phyloP scores from a whole-genome alignment of 345 rosid species.

The Corchorus olitorius region DNA sequence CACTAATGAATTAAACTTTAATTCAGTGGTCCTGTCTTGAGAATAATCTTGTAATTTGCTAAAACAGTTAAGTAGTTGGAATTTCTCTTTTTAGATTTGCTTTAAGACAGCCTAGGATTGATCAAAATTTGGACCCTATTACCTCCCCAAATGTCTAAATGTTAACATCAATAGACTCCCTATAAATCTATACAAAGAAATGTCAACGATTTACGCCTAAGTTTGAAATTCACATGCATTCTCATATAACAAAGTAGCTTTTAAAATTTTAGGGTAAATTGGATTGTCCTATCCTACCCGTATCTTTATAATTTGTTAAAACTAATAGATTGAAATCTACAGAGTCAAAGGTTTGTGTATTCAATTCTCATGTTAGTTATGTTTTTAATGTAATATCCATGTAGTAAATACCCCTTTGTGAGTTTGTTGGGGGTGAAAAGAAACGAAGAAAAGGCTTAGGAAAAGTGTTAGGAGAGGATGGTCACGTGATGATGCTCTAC shows the following conservation, averaged over 20 bases:
- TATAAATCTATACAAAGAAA: too few species aligned
- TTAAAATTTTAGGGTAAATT: too few species aligned
- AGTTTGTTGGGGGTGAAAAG: not conserved
- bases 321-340: not conserved
- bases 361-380: not conserved
- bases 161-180: not conserved
- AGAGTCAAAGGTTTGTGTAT: not conserved
- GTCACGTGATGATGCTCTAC: not conserved
- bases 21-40: not conserved
- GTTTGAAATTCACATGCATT: too few species aligned
- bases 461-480: conserved; percentile 6
- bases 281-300: too few species aligned
- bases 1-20: not conserved
- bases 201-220: too few species aligned
- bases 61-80: not conserved
- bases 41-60: not conserved
- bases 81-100: not conserved
- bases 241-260: too few species aligned
- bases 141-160: too few species aligned
- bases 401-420: not conserved
- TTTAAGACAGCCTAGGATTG: not conserved
- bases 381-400: not conserved
- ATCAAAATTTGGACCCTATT: not conserved
- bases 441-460: not conserved
- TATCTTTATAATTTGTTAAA: not conserved